Base-by-base conservation (phyloP, 495 filamentous ascomycete species). In the Immersiella caudata region DNA sequence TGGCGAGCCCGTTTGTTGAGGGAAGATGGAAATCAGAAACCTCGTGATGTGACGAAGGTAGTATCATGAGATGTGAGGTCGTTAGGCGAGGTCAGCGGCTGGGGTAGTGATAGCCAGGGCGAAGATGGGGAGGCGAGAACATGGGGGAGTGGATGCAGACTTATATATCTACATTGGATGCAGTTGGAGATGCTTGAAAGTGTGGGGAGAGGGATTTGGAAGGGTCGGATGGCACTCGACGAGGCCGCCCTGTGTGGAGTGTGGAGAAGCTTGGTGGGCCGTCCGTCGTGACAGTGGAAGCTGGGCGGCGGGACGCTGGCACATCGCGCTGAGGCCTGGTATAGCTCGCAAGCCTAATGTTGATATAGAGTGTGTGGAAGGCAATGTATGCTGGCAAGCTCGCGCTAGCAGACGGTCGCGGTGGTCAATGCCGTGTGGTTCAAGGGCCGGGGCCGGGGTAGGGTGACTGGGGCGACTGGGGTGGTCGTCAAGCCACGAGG, bases 151-250 rank as follows among this genome's bases (percentile, higher is more conserved):
- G 60, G 65, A 66, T 71, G 72, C 69, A 74, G 65, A 67, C 60
- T 74, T 78, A 78, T 79, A 76, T 79, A 75, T 74, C 68, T 76
- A 70, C 71, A 77, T 77, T 68, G 67, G 60, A 60, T 67, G 67
- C 68, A 72, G 70, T 73, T 78, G 74, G 74, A 69, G 68, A 73
- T 73, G 65, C 64, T 67, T 62, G 36, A 58, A 64, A 71, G 66
- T 76, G 75, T 75, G 74, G 73, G 66, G 74, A 72, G 69, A 69
- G 51, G 68, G 66, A 74, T 69, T 68, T 64, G 71, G 56, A 69
- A 70, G 67, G 71, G 68, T 68, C 62, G 64, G 68, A 66, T 56
- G 60, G 69, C 24, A 66, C 70, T 46, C 40, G 64, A 50, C 66
- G 55, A 70, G 71, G 68, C 68, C 68, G 72, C 64, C 64, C 50